Conservation (phyloP, 2,329 filamentous ascomycete species). For the Venturia aucupariae region DNA sequence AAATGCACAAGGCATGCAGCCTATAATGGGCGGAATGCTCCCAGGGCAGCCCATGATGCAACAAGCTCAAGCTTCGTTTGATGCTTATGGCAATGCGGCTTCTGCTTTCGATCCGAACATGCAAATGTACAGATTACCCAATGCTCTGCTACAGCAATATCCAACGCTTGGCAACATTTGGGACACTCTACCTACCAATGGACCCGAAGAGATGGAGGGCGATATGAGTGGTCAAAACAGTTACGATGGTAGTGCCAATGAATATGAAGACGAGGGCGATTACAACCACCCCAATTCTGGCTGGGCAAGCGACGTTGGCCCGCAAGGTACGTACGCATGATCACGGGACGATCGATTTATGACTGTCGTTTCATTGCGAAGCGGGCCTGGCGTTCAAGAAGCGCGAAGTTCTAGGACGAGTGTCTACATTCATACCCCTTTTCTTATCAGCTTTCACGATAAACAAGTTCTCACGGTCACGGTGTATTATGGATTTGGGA, state of each 20-base stretch:
- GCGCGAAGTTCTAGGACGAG: background rate
- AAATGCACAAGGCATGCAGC: background rate
- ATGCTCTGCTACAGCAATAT: constrained; percentile 82
- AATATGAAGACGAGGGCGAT: constrained; percentile 57
- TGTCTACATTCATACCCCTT: background rate
- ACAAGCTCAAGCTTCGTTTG: constrained; percentile 25
- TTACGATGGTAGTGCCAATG: constrained; percentile 61
- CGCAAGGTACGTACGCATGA: constrained; percentile 4
- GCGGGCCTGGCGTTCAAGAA: background rate
- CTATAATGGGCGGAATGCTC: constrained; percentile 17
- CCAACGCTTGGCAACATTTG: constrained; percentile 87
- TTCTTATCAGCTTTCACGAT: background rate
- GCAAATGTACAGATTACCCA: constrained; percentile 61
- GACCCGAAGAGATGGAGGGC: constrained; percentile 44
- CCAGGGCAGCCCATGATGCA: constrained; percentile 27
- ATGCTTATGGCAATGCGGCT: constrained; percentile 15
- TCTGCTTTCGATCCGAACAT: constrained; percentile 21
- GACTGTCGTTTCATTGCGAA: background rate
- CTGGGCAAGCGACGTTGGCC: constrained; percentile 16
- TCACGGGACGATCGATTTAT: background rate
- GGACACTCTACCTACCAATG: constrained; percentile 60
- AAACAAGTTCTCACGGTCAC: background rate
- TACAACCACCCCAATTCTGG: constrained; percentile 8
- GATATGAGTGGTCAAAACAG: constrained; percentile 71
- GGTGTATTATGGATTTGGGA: background rate